phyloP scores from a whole-genome alignment of 208 protist genomes.

The Wallacemonas collosoma region DNA sequence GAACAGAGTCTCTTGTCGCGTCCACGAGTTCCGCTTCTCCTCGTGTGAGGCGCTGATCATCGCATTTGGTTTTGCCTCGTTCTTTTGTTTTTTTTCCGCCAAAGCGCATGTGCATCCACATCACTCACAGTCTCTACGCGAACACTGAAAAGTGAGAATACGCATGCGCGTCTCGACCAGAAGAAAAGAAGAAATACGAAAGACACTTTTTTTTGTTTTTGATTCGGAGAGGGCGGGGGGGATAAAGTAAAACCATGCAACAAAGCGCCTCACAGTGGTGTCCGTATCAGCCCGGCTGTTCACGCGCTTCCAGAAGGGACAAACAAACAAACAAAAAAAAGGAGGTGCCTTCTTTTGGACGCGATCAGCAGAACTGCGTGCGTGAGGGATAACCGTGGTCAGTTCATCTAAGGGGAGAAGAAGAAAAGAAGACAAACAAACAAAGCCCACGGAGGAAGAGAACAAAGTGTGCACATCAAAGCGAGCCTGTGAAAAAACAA shows the following conservation, averaged over 20 bases:
- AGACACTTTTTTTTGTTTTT: background rate
- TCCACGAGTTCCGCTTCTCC: too few species aligned
- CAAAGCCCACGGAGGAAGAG: background rate
- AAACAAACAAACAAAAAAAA: constrained; percentile 12
- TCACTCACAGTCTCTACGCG: too few species aligned
- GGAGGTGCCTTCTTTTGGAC: constrained; percentile 14
- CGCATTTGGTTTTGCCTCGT: too few species aligned
- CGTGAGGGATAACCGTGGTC: background rate
- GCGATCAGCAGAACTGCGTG: constrained; percentile 7
- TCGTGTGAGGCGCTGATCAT: too few species aligned
- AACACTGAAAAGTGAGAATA: background rate
- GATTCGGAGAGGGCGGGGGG: too few species aligned
- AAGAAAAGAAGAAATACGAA: background rate
- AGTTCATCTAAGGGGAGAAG: background rate
- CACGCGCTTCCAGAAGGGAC: background rate
- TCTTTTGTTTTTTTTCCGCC: too few species aligned
- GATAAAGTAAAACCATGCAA: too few species aligned
- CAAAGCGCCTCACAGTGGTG: background rate
- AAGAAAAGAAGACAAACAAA: constrained; percentile 1
- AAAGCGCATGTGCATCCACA: too few species aligned
- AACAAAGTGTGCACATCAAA: background rate
- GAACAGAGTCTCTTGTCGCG: background rate
- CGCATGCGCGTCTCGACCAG: background rate
- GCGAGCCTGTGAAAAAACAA: background rate
- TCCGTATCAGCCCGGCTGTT: constrained; percentile 19